Evolutionary conservation across 1,284 basidiomycete species (phyloP).

Genomic region (Calocybe gambosa): DNA sequence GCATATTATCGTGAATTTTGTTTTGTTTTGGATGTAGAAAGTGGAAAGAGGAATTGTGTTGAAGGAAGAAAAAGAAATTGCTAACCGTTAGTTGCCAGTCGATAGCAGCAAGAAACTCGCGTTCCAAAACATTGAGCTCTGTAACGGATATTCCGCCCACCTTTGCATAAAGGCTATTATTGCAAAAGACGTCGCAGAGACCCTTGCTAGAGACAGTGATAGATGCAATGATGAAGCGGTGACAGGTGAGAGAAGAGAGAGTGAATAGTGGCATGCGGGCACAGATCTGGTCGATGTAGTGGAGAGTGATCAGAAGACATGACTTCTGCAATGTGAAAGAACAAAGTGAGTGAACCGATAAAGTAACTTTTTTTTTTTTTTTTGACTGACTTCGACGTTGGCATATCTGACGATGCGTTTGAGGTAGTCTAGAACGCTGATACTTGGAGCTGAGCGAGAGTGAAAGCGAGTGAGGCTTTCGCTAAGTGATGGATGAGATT

Average conservation of each 20-base stretch:
- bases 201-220: conserved; percentile 87
- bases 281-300: conserved; percentile 95
- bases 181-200: conserved; percentile 89
- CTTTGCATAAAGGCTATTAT: conserved; percentile 87
- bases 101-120: conserved; percentile 84
- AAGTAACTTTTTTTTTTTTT: conserved; percentile 1
- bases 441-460: conserved; percentile 81
- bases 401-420: conserved; percentile 88
- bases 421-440: conserved; percentile 85
- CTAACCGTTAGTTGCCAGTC: conserved; percentile 91
- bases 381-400: conserved; percentile 74
- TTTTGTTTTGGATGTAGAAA: conserved; percentile 6
- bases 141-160: conserved; percentile 87
- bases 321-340: conserved; percentile 53
- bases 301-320: conserved; percentile 82
- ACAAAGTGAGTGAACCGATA: conserved; percentile 4
- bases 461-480: conserved; percentile 90
- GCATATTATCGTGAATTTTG: conserved; percentile 1
- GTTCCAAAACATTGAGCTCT: conserved; percentile 89
- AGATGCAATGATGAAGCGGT: conserved; percentile 90
- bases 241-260: conserved; percentile 89
- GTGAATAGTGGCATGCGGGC: conserved; percentile 81
- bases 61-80: conserved; percentile 23
- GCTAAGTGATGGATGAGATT: conserved; percentile 31
- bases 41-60: conserved; percentile 4